Base-by-base conservation (phyloP, 768 basidiomycete genomes). In the Amanita exitialis region DNA sequence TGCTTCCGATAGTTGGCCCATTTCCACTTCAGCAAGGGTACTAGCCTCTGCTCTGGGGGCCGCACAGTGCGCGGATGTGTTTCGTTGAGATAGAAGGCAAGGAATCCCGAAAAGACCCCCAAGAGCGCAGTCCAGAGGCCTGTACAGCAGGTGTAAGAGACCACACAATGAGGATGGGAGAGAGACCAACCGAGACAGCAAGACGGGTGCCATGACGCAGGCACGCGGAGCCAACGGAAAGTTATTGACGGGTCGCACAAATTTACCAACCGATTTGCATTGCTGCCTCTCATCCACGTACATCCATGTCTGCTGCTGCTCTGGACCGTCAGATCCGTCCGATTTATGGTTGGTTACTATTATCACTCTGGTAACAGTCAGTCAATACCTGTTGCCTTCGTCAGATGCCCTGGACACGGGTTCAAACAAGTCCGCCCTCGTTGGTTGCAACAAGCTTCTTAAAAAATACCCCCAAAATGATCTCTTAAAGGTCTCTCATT, bases 351-450 rank as follows among this genome's bases (percentile, higher is more conserved):
- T 48, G 58, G 77, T 56, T 55, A 43, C 32, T 46, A 27, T 35
- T 30, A 36, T 30, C 39, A 30, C 38, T 43, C 34, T 44, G 44
- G n/a, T 25, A 30, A 28, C 27, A 38, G 15, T 36, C 51, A 49
- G 45, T 32, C 47, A n/a, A 16, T 35, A 35, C 43, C 41, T 47
- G 42, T 32, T 45, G 36, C 28, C 34, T 46, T 16, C 53, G 45
- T 3, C 63, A 92, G 90, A 92, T 75, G 83, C 90, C 42, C 72
- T 92, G 56, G 90, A 92, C 69, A 86, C 80, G 41, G 83, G 85
- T 43, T 87, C 88, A 12, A 88, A 86, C 71, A 92, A 92, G 70
- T 82, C 86, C 35, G 90, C 90, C 16, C 76, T 92, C 49, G 80
- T 89, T 36, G 74, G 82, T 6, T 90, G 89, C 69, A 91, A 90